Base-by-base conservation (phyloP, 305 asterid genomes). In the Solanum aculeatissimum region DNA sequence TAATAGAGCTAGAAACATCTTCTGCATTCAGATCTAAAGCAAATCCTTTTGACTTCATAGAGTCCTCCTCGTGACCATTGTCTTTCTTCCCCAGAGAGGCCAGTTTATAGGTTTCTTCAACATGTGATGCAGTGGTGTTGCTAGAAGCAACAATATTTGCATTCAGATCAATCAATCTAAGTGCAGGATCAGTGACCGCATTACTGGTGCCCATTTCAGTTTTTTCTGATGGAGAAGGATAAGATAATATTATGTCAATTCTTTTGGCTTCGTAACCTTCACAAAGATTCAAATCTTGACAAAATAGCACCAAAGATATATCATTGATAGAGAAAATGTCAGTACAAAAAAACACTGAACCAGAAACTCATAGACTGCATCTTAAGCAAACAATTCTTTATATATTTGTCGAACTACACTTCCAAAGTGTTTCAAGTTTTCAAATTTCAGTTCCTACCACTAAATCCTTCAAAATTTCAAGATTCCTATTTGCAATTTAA, bases 1-100 rank as follows among this genome's bases (percentile, higher is more conserved):
- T 92, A 69, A 79, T 83, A 4, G 95, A 89, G 85, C 92, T 91
- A 32, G 94, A 91, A 83, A 89, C 80, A 86, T 91, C 95, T 58
- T 87, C 94, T 68, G 94, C 89, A 84, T 92, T 95, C 42, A 95
- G 94, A 87, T 94, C 93, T 53, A 95, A 83, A 86, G 87, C 89
- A 57, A 92, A 86, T 38, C 90, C 89, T 85, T 88, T 86, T 19
- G 80, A 65, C 83, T 89, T 92, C 15, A 65, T 16, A 54, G 83
- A 40, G 66, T 84, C 87, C 27, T 70, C 83, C 14, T 74, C 84
- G 18, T 21, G 19, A 14, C 85, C 90, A 86, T 40, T 70, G 38
- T 72, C 86, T 70, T 86, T 86, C 85, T 86, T 88, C 85, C 58
- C 79, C 57, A 86, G 60, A 25, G 84, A 38, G 55, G 83, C 84